Conservation (phyloP, 495 filamentous ascomycete genomes). For the Letharia lupina region DNA sequence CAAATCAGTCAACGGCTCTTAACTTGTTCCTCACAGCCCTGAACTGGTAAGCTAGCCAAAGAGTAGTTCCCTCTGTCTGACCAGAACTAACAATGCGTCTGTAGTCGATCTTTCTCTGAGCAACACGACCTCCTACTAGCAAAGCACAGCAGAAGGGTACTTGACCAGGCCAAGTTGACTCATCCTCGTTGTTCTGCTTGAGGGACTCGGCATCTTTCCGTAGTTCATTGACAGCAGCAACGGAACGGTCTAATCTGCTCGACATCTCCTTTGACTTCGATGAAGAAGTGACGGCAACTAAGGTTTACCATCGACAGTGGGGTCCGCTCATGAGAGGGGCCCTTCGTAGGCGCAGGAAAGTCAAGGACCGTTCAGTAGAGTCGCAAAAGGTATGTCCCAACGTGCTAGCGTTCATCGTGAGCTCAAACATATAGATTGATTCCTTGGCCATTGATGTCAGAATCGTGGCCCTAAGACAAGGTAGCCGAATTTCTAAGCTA, state of each 20-base stretch:
- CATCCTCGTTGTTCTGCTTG: slow-evolving; percentile 12
- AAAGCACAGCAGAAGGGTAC: background rate
- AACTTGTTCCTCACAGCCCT: slow-evolving; percentile 22
- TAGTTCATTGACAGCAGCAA: background rate
- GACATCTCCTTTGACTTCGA: slow-evolving; percentile 10
- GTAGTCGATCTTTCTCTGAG: slow-evolving; percentile 13
- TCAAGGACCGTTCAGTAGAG: background rate
- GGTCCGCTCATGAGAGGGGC: slow-evolving; percentile 3
- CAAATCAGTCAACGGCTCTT: slow-evolving; percentile 21
- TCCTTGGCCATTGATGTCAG: background rate
- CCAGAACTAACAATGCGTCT: background rate
- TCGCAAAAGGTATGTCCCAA: background rate
- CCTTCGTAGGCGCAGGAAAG: background rate
- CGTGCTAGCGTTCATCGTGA: background rate
- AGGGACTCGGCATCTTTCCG: slow-evolving; percentile 1
- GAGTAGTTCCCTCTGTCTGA: background rate
- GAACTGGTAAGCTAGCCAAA: slow-evolving; percentile 14
- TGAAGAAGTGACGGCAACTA: background rate
- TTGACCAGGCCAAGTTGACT: slow-evolving; percentile 9
- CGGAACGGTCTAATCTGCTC: background rate
- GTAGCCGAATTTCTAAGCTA: background rate
- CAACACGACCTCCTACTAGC: slow-evolving; percentile 14
- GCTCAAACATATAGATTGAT: background rate
- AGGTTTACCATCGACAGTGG: slow-evolving; percentile 13
- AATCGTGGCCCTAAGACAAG: background rate